Conservation (phyloP, 768 basidiomycete species). For the Pulveroboletus sp. region DNA sequence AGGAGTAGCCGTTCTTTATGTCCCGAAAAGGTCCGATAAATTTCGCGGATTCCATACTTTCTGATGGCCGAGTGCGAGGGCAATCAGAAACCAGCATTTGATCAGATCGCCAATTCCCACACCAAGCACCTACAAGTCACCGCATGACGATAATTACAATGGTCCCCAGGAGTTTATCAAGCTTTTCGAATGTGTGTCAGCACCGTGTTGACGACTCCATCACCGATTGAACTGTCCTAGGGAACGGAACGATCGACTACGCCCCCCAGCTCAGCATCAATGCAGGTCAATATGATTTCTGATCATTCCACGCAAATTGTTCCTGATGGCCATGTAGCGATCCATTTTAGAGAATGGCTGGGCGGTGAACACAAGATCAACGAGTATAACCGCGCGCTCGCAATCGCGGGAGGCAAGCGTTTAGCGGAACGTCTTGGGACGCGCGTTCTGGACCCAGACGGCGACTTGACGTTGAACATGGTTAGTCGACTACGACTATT, state of each 20-base stretch:
- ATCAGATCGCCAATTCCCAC: conserved; percentile 61
- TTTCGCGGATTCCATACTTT: neutral
- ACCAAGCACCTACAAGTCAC: conserved; percentile 47
- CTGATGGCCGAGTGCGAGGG: neutral
- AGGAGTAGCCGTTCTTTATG: conserved; percentile 66
- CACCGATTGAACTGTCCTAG: conserved; percentile 31
- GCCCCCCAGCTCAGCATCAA: conserved; percentile 50
- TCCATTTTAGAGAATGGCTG: conserved; percentile 67
- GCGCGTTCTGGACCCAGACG: conserved; percentile 53
- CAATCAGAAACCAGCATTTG: conserved; percentile 55
- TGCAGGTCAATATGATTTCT: conserved; percentile 37
- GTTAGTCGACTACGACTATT: conserved; percentile 32
- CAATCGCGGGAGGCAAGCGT: conserved; percentile 57
- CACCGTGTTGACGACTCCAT: neutral
- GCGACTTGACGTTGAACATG: conserved; percentile 67
- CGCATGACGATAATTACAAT: conserved; percentile 33
- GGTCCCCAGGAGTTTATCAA: conserved; percentile 39
- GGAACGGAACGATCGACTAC: conserved; percentile 62
- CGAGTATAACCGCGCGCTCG: conserved; percentile 65
- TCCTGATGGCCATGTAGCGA: conserved; percentile 39
- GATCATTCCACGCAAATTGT: neutral
- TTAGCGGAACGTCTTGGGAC: conserved; percentile 63
- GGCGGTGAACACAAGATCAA: conserved; percentile 76
- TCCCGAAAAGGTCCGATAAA: conserved; percentile 50
- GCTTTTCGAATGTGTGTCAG: conserved; percentile 43